Percentiles rank a stretch among this genome's conserved stretches.
phyloP scores from a whole-genome alignment of 2,329 filamentous ascomycete species.

The Trichoderma harzianum region DNA sequence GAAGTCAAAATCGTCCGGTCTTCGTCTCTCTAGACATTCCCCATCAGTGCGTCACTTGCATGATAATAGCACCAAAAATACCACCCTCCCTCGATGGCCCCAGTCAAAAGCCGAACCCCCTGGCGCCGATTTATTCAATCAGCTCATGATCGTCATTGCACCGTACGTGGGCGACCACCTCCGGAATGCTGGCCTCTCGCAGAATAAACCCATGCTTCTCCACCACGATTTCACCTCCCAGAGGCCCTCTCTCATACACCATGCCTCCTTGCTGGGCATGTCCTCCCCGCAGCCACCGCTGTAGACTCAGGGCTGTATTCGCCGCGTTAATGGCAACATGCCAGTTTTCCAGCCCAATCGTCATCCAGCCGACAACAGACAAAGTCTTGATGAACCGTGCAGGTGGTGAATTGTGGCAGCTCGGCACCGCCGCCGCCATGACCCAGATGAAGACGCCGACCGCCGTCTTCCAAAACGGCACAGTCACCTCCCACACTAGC shows the following conservation, averaged over 20 bases:
- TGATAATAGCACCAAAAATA: background rate
- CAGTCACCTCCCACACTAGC: constrained; percentile 44
- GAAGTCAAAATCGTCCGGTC: background rate
- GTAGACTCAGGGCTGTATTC: constrained; percentile 37
- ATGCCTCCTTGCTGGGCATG: constrained; percentile 2
- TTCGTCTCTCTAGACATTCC: background rate
- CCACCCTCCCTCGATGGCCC: background rate
- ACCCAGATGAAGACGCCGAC: constrained; percentile 51
- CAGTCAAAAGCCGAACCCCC: background rate
- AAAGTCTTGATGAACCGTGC: constrained; percentile 46
- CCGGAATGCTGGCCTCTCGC: constrained; percentile 23
- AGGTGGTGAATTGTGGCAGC: constrained; percentile 37
- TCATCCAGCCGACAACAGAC: constrained; percentile 41
- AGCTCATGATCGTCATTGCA: constrained; percentile 18
- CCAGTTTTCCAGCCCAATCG: constrained; percentile 49
- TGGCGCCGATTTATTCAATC: background rate
- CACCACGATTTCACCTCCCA: constrained; percentile 25
- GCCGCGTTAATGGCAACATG: constrained; percentile 40
- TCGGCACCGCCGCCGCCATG: constrained; percentile 40
- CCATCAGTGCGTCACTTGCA: background rate
- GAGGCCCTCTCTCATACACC: constrained; percentile 20
- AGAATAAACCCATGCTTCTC: constrained; percentile 29
- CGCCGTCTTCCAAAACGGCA: constrained; percentile 44
- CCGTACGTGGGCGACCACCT: constrained; percentile 23
- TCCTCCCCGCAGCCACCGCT: constrained; percentile 40